Evolutionary conservation across 1,139 yeast species (phyloP), one percentile per base, ranked within the genome.

Genomic region (Nakaseomyces glabratus): DNA sequence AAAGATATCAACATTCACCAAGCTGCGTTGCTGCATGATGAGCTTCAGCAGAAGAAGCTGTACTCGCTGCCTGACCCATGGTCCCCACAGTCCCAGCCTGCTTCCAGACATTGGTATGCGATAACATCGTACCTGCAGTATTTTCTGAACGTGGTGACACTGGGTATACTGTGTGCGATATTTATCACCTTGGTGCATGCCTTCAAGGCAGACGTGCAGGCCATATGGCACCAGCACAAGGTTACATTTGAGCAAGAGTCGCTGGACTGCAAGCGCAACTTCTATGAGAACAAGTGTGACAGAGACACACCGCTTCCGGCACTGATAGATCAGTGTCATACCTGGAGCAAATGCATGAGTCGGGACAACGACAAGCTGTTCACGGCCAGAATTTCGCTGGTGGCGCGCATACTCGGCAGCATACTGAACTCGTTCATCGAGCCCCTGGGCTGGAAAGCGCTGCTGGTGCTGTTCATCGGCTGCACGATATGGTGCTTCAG

Each of bases 261-360:
- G 64, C 25, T 78, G 4, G 57, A 65, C 21, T 90, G 98, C 57
- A 66, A 79, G 4, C 65, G 76, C 34, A 80, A 84, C 41, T 90
- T 77, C 55, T 56, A 71, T 16, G 60, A 78, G 23, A 88, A 90
- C 57, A 72, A 78, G 48, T 90, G 98, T 41, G 62, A 70, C 7
- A 73, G 71, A 1, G 64, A 61, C 8, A 54, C 52, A 21, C 57
- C 79, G 18, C 78, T 73, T 0, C 95, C 95, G 1, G 90, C 86
- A 0, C 58, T 86, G 19, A 86, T 81, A 46, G 58, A 62, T n/a
- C 67, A 73, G 13, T 90, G 98, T 57, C 64, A 69, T 20, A 63
- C 65, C 26, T 84, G 95, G 93, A 79, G 74, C 42, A 71, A 68
- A 42, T 90, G 98, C 57, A 86, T 82, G 94, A 74, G 77, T 47